These are phyloP conservation scores for Rhinocladiella similis DNA, from an alignment of 2,329 filamentous ascomycete species.

Conservation along the genomic window DNA sequence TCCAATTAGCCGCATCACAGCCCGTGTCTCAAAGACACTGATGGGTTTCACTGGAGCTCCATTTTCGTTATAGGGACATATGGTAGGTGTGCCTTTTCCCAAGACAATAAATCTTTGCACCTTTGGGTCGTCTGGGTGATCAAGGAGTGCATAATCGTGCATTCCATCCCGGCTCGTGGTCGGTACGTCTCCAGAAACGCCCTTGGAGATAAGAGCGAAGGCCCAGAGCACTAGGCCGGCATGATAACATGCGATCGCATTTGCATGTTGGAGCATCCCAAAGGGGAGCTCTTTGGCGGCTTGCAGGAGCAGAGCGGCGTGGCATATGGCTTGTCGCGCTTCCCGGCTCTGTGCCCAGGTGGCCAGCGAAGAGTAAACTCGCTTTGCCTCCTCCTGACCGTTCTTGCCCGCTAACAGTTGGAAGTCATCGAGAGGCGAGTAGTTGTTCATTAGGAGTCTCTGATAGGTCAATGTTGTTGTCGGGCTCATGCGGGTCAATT, in stretches of 20 bases:
- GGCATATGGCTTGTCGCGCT: conserved; percentile 57
- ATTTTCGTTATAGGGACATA: not conserved
- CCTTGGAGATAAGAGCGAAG: conserved; percentile 60
- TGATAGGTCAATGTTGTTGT: not conserved
- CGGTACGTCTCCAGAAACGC: too few relatives aligned
- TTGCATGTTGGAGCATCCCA: conserved; percentile 63
- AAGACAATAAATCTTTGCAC: conserved; percentile 29
- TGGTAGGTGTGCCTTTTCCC: not conserved
- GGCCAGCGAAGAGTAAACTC: conserved; percentile 36
- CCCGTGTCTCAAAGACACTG: not conserved
- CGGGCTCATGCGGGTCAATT: conserved; percentile 14
- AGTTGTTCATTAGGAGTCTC: conserved; percentile 28
- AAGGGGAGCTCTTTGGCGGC: conserved; percentile 57
- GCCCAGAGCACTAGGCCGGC: conserved; percentile 68
- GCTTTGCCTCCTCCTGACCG: conserved; percentile 40
- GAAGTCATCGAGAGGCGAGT: conserved; percentile 45
- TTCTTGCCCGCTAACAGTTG: conserved; percentile 48
- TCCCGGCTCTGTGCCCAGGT: conserved; percentile 40
- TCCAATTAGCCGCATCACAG: not conserved
- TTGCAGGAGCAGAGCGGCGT: conserved; percentile 66
- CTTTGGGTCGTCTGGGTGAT: conserved; percentile 16
- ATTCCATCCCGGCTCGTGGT: too few relatives aligned
- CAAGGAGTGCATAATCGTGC: too few relatives aligned
- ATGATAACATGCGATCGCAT: conserved; percentile 69
- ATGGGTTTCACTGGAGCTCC: not conserved